Base-by-base conservation (phyloP, 352 stramenopile species). In the Hyphochytrium catenoides region DNA sequence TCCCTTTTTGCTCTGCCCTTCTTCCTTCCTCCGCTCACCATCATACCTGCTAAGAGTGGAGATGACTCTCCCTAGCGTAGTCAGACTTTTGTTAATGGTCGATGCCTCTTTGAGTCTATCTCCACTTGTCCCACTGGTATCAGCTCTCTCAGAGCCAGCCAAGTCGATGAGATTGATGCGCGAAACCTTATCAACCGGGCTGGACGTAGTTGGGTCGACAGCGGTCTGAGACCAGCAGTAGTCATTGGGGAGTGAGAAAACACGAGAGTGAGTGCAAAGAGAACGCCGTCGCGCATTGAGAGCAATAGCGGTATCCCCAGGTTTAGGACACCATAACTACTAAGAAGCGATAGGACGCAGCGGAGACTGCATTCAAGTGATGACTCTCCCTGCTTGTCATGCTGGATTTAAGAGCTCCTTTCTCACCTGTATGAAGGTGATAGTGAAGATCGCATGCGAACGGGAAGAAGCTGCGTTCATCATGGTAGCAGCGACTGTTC, bases 401-500 rank as follows among this genome's bases (percentile, higher is more conserved):
- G n/a, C n/a, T n/a, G n/a, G n/a, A n/a, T n/a, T n/a, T 11, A 34
- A 2, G 25, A 29, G 29, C 14, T 9, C 18, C 6, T 31, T 20
- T 17, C 4, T 1, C 26, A 46, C 39, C 26, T 82, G 68, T 0
- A 63, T 82, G 27, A 82, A 58, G 5, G 89, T 88, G 44, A 97
- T 90, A 11, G 74, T 94, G 41, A 97, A 97, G 34, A 97, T 83
- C 0, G 79, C 83, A 50, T 97, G 87, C 8, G 82, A 95, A 4
- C 89, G 72, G 11, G 77, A 95, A 0, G 77, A 95, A 2, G 81
- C 76, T 1, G 75, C 44, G 57, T 97, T 97, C 89, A 97, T 97
- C 1, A 93, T 56, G 12, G 87, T 97, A 7, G 75, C 67, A 0
- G 78, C 87, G 4, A 95, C 81, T 1, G 74, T 93, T 8, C 89